These are phyloP conservation scores for Lasiodiplodia sp. DNA, from an alignment of 2,329 filamentous ascomycete genomes.

Conservation along the genomic window DNA sequence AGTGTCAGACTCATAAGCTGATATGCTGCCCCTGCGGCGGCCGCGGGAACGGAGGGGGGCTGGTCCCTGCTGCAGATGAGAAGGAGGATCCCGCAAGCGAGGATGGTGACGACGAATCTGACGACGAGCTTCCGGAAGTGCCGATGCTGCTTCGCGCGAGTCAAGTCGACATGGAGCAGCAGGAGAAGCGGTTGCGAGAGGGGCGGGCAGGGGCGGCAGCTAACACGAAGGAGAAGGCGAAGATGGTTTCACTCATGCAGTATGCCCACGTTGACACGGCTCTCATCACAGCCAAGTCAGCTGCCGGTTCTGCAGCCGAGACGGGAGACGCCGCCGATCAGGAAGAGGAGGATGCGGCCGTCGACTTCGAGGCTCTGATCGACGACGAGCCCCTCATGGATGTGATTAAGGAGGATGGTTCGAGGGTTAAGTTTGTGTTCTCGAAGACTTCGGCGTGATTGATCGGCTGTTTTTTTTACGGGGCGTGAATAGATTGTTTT, in stretches of 20 bases:
- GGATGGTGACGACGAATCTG: slow-evolving; percentile 32
- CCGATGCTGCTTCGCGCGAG: slow-evolving; percentile 49
- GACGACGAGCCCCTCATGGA: slow-evolving; percentile 60
- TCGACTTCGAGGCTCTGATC: slow-evolving; percentile 44
- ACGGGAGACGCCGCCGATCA: slow-evolving; percentile 36
- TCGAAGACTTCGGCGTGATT: slow-evolving; percentile 46
- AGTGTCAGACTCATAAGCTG: slow-evolving; percentile 73
- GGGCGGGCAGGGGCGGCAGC: slow-evolving; percentile 31
- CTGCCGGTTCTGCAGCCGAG: slow-evolving; percentile 27
- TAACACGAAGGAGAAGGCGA: slow-evolving; percentile 46
- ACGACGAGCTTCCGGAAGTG: slow-evolving; percentile 40
- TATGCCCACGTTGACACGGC: slow-evolving; percentile 56
- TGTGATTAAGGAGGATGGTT: slow-evolving; percentile 56
- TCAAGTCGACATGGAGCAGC: slow-evolving; percentile 54
- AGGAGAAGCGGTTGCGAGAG: slow-evolving; percentile 52
- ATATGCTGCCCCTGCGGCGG: slow-evolving; percentile 69
- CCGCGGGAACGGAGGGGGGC: slow-evolving; percentile 48
- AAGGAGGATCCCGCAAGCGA: slow-evolving; percentile 37
- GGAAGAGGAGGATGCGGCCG: slow-evolving; percentile 19
- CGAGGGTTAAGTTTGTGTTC: slow-evolving; percentile 58
- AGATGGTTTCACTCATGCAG: slow-evolving; percentile 61
- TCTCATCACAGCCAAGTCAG: slow-evolving; percentile 37
- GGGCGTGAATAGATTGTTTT: background rate
- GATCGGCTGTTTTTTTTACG: background rate
- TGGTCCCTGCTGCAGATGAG: background rate